Base-by-base conservation (phyloP, 306 rosid genomes). In the Begonia masoniana region DNA sequence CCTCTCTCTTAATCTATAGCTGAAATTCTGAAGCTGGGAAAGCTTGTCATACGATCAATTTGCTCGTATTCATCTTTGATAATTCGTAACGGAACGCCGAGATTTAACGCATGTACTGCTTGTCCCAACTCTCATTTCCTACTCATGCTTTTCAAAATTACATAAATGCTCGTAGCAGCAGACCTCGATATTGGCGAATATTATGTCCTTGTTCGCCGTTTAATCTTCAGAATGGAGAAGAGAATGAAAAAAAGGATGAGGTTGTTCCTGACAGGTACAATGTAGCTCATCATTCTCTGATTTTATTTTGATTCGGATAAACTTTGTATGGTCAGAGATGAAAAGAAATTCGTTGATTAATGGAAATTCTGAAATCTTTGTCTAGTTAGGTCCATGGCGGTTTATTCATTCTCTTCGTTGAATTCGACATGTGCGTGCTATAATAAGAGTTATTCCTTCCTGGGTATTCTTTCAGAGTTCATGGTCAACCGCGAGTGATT, bases 121-220 rank as follows among this genome's bases (percentile, higher is more conserved):
- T 68, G 52, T 55, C 76, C 60, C 95, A 69, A 31, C 63, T 69
- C 23, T 75, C 82, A 39, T 57, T 75, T 36, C 71, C 78, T 63
- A 26, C 75, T 13, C 57, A n/a, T 51, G 55, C 73, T 52, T 76
- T 78, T 50, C 60, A 53, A 14, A 57, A 74, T 71, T 62, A 69
- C 13, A 17, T 55, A 56, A 71, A 48, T 61, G 46, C 43, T 52
- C 65, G 47, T 55, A 70, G 62, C 62, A 59, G 54, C 17, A 67
- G 50, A 51, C 55, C 51, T 66, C 70, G 66, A 23, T 55, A 23
- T 19, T 54, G 61, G 56, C 82, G 55, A 59, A 54, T 62, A 55
- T 66, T 66, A 15, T 77, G 82, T 67, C 72, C 74, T 56, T 76
- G 82, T 54, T 14, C 66, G 11, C 68, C 56, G 16, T 62, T 79